Base-by-base conservation (phyloP, 2,329 filamentous ascomycete species). In the Xylaria sp. region DNA sequence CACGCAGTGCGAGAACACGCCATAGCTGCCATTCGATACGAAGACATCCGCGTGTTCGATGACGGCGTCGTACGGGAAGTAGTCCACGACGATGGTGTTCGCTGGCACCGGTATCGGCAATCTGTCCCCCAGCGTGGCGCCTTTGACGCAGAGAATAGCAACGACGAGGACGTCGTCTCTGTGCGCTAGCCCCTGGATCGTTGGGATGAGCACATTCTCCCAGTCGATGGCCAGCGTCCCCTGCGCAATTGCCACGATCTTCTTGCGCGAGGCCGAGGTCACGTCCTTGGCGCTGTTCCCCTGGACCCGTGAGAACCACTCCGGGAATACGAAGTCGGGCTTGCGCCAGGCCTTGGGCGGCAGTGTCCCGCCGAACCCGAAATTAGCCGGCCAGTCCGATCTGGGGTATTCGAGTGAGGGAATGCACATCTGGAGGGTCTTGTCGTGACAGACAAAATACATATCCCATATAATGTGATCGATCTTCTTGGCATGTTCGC, bases 21-120 rank as follows among this genome's bases (percentile, higher is more conserved):
- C 80, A 58, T 82, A 84, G 3, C 82, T 81, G 11, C 77, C 82
- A 50, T 84, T 84, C 11, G 76, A 77, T 15, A 84, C 74, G 28
- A 84, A 81, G 0, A 81, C 75, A 42, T 76, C 74, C 9, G 73
- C 68, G 59, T 77, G 56, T 31, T 73, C 72, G 8, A 78, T 68
- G 4, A 77, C 64, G 23, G 72, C 63, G 52, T 77, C 74, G 54
- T 75, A 76, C 23, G 76, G 74, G 19, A 78, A 70, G 51, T 74
- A 77, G 45, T 75, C 72, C 17, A 73, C 71, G n/a, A 75, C 69
- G 12, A 73, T 66, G 1, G 69, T 68, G 47, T 77, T 77, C 8
- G 23, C 23, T 17, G 66, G 65, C 17, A 59, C 57, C 4, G 64
- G 63, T 1, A 63, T 14, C 1, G 53, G 46, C 4, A 58, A 21